Evolutionary conservation across 805 yeast genomes (phyloP), one percentile per base, ranked within the genome.

Genomic region (Blastobotrys terrestris): DNA sequence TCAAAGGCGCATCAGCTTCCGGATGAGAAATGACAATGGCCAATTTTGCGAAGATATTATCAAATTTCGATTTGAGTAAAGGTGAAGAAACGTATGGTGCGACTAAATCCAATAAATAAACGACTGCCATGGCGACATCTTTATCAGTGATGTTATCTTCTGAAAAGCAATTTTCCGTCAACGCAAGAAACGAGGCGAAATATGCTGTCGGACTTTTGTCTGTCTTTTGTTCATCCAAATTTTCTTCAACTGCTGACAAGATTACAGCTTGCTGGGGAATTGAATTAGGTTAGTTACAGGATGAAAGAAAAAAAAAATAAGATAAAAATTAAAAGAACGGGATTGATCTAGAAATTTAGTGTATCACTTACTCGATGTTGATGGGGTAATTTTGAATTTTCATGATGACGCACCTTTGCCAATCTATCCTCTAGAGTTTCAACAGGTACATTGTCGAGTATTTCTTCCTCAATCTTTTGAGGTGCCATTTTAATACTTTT

Each of bases 241-340:
- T 87, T 60, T 88, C 96, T 66, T 94, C 99, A 48, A 94, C 91
- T 2, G 97, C 96, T 19, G 85, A 78, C 48, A 94, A 75, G 53
- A 92, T 83, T 22, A 88, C 71, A 6, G 97, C 96, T 57, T 26
- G 35, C 35, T 26, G 35, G n/a, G n/a, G 35, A 26, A 26, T 26
- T 26, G 35, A 87, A 74, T 62, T 58, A 53, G 6, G 39, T 15
- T n/a, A 35, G 40, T 49, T n/a, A n/a, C n/a, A n/a, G n/a, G n/a
- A n/a, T n/a, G n/a, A n/a, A 39, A 50, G 14, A 21, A 46, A 39
- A 16, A 22, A 19, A 31, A 26, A 21, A 45, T 13, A 8, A 16
- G 6, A 26, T 11, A 20, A 4, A 45, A 39, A n/a, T n/a, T 7
- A 15, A 13, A 19, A 43, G 14, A 13, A n/a, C 18, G 18, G n/a